Evolutionary conservation across 2,329 filamentous ascomycete genomes (phyloP).

Genomic region (Fusarium sp.): DNA sequence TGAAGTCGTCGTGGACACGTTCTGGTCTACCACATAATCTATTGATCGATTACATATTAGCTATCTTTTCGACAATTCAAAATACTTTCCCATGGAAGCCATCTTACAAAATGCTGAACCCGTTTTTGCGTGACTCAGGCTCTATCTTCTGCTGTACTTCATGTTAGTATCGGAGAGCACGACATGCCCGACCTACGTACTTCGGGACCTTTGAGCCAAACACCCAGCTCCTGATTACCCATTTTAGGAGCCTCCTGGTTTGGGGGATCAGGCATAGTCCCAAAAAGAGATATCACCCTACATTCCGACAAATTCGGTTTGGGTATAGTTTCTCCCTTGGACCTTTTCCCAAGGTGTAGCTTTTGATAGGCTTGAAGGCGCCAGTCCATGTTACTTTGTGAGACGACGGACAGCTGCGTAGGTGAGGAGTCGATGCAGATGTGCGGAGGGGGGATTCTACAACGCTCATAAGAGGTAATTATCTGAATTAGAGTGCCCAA

Average conservation of each 20-base stretch:
- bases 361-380: neutral
- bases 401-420: neutral
- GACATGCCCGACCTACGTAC: too few species aligned
- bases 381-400: neutral
- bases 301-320: neutral
- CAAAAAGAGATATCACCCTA: neutral
- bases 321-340: neutral
- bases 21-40: neutral
- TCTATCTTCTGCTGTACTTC: neutral
- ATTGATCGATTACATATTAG: neutral
- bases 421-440: neutral
- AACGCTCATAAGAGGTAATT: neutral
- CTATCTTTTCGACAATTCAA: neutral
- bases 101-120: neutral
- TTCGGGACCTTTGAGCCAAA: neutral
- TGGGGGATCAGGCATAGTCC: too few species aligned
- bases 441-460: neutral
- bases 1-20: too few species aligned
- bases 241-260: too few species aligned
- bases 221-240: neutral
- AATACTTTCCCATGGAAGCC: neutral
- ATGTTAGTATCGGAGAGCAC: too few species aligned
- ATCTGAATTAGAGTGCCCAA: neutral
- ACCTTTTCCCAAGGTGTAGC: neutral
- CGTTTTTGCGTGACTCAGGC: fast-evolving